A percentile compares a stretch with the other conserved stretches of the same genome.
Conservation (phyloP, 73 alveolate genomes). For the Paramecium sexaurelia region DNA sequence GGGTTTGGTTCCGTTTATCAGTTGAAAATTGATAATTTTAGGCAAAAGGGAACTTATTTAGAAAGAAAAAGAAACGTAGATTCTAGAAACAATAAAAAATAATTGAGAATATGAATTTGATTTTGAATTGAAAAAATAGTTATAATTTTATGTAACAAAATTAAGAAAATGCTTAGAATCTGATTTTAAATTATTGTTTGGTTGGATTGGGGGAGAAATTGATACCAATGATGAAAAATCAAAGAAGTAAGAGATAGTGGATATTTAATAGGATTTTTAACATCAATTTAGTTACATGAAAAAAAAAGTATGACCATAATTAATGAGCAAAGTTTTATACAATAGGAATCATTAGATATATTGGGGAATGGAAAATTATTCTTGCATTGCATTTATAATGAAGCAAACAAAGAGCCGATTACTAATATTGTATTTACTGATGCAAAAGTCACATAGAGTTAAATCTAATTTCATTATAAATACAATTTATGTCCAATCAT, state of each 20-base stretch:
- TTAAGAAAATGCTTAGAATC: background rate
- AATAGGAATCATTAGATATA: background rate
- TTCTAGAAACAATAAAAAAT: background rate
- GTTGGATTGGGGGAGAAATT: background rate
- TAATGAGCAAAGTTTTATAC: background rate
- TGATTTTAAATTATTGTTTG: conserved; percentile 2
- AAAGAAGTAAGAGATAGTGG: background rate
- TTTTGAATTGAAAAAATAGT: background rate
- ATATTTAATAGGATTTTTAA: background rate
- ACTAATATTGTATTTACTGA: background rate
- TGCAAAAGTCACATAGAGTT: background rate
- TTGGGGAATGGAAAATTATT: background rate
- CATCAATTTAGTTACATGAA: background rate
- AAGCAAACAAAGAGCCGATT: background rate
- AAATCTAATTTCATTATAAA: background rate
- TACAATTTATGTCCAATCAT: background rate
- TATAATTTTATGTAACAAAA: conserved; percentile 12
- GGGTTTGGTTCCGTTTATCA: too few relatives aligned
- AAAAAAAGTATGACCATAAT: background rate
- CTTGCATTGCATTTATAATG: background rate
- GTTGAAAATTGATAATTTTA: too few relatives aligned
- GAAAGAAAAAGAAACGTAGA: background rate
- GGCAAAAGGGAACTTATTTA: too few relatives aligned
- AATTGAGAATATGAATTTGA: background rate
- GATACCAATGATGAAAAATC: background rate